Conservation (phyloP, 768 basidiomycete genomes). For the Dictyophora rubrovolvata region DNA sequence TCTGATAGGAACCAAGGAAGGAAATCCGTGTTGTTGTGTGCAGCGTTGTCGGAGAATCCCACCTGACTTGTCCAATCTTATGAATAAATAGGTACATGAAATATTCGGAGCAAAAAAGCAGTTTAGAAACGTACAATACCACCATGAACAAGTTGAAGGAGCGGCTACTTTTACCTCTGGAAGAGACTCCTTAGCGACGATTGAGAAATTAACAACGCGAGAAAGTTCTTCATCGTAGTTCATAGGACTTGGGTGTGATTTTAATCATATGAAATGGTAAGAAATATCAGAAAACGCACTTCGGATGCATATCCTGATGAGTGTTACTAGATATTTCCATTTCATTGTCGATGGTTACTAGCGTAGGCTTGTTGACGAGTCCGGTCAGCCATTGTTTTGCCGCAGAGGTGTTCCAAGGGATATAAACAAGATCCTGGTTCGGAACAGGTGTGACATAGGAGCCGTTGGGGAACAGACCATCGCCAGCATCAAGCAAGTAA, state of each 20-base stretch:
- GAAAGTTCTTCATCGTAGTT: conserved; percentile 42
- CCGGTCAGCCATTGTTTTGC: conserved; percentile 36
- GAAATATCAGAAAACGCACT: conserved; percentile 20
- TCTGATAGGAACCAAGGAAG: conserved; percentile 45
- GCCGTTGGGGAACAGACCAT: conserved; percentile 40
- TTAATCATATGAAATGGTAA: not conserved
- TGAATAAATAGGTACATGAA: conserved; percentile 9
- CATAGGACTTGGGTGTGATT: conserved; percentile 24
- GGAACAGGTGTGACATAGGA: conserved; percentile 32
- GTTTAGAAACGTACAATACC: conserved; percentile 17
- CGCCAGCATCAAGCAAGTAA: conserved; percentile 38
- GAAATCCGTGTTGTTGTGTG: conserved; percentile 44
- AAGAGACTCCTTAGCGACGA: conserved; percentile 33
- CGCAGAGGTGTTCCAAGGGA: conserved; percentile 36
- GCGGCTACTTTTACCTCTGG: conserved; percentile 36
- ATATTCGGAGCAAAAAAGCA: conserved; percentile 34
- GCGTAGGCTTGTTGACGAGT: conserved; percentile 36
- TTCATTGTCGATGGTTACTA: conserved; percentile 45
- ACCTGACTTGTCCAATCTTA: conserved; percentile 43
- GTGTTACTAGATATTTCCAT: conserved; percentile 45
- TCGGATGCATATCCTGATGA: conserved; percentile 49
- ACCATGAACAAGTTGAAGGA: conserved; percentile 29
- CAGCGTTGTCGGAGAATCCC: conserved; percentile 38
- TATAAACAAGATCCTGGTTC: conserved; percentile 30
- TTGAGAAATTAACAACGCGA: conserved; percentile 33